Evolutionary conservation across 208 protist genomes (phyloP).

Genomic region (Entamoeba invadens): DNA sequence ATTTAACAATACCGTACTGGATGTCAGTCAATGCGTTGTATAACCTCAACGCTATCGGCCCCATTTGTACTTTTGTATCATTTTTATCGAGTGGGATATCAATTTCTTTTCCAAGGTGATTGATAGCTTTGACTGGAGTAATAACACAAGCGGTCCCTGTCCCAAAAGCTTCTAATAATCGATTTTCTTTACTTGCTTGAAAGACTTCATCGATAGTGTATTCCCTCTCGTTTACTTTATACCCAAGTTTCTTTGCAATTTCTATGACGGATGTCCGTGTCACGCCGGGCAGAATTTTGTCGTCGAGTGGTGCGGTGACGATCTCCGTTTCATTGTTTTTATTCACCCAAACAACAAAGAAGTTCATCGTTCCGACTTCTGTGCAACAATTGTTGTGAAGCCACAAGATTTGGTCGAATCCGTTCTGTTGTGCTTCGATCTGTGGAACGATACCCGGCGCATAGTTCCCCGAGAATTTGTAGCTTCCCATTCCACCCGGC

Average conservation of each 20-base stretch:
- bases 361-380: too few relatives aligned
- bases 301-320: slow-evolving; percentile 31
- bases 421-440: too few relatives aligned
- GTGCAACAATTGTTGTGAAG: too few relatives aligned
- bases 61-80: background rate
- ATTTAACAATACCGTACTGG: background rate
- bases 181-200: slow-evolving; percentile 7
- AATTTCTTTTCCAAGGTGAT: slow-evolving; percentile 6
- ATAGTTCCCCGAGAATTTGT: too few relatives aligned
- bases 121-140: slow-evolving; percentile 62
- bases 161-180: slow-evolving; percentile 74
- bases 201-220: slow-evolving; percentile 25
- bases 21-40: background rate
- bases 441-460: too few relatives aligned
- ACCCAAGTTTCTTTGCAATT: slow-evolving; percentile 54
- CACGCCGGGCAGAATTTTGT: slow-evolving; percentile 61
- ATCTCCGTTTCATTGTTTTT: too few relatives aligned
- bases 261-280: slow-evolving; percentile 76
- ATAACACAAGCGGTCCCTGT: slow-evolving; percentile 81
- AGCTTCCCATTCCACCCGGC: too few relatives aligned
- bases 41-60: background rate
- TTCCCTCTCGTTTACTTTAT: slow-evolving; percentile 48
- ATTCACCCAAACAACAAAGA: too few relatives aligned
- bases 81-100: too few relatives aligned
- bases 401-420: too few relatives aligned